Percentiles rank a stretch among this genome's conserved stretches.
Evolutionary conservation across 805 yeast species (phyloP).

Genomic region (Schizosaccharomyces japonicus): DNA sequence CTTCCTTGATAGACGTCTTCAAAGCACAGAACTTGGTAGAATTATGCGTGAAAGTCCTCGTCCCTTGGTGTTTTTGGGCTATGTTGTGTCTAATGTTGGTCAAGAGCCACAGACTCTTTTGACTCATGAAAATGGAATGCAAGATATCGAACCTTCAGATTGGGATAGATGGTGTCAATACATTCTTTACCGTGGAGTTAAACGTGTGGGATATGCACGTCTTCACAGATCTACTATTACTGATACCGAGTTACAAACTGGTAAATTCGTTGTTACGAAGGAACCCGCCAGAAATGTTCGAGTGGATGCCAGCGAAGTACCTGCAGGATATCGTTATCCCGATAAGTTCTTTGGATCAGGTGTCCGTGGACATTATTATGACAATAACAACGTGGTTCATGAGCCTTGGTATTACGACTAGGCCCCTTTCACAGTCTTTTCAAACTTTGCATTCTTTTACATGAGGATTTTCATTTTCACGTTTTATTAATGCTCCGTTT

Average conservation of each 20-base stretch:
- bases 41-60: conserved; percentile 46
- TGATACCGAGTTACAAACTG: conserved; percentile 89
- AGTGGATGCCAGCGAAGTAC: conserved; percentile 32
- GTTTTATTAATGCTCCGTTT: no score
- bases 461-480: no score
- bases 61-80: conserved; percentile 72
- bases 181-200: conserved; percentile 64
- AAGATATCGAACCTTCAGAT: conserved; percentile 78
- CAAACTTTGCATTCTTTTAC: no score
- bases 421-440: no score
- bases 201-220: conserved; percentile 81
- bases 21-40: conserved; percentile 47
- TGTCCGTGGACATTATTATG: conserved; percentile 68
- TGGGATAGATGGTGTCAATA: conserved; percentile 99
- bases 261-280: conserved; percentile 44
- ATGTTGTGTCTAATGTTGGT: conserved; percentile 44
- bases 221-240: conserved; percentile 82
- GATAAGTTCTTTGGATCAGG: conserved; percentile 64
- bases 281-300: conserved; percentile 15
- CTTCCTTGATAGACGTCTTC: conserved; percentile 73
- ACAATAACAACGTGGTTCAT: conserved; percentile 51
- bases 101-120: conserved; percentile 60
- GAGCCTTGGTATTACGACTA: conserved; percentile 58
- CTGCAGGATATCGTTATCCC: conserved; percentile 52
- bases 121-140: conserved; percentile 61